Percentiles rank a stretch among this genome's conserved stretches.
Conservation (phyloP, 352 stramenopile species). For the Globisporangium cylindrosporum region DNA sequence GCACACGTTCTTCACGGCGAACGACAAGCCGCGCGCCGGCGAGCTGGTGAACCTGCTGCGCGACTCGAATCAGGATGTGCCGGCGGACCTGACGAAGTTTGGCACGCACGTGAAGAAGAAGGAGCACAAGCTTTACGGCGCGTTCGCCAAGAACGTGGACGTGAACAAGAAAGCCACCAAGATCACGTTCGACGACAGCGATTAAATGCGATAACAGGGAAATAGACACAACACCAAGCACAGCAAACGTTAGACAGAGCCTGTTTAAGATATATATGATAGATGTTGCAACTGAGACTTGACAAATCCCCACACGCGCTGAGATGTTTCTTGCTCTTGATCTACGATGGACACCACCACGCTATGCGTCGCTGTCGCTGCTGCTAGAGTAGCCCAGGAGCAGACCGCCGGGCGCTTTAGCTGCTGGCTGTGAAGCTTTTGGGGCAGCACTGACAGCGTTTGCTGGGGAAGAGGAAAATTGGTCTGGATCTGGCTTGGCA, state of each 20-base stretch:
- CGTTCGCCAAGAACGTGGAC: conserved; percentile 93
- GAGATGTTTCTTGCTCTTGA: not conserved
- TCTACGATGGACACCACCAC: not conserved
- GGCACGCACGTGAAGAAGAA: conserved; percentile 99
- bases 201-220: conserved; percentile 28
- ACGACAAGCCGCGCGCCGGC: conserved; percentile 95
- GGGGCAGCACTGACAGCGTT: not conserved
- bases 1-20: conserved; percentile 97
- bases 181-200: conserved; percentile 93
- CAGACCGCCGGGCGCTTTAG: conserved; percentile 15
- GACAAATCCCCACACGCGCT: not conserved
- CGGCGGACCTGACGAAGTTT: conserved; percentile 96
- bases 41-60: conserved; percentile 96
- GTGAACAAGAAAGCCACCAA: conserved; percentile 97
- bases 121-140: conserved; percentile 99
- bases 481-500: not conserved
- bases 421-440: conserved; percentile 4
- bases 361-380: conserved; percentile 28
- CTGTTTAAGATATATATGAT: conserved; percentile 14
- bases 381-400: conserved; percentile 60
- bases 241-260: conserved; percentile 9
- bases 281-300: conserved; percentile 5
- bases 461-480: not conserved
- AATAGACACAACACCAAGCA: not conserved
- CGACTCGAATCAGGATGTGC: conserved; percentile 92